Evolutionary conservation across 148 eudicot species (phyloP).

Genomic region (Polygonum maritimum): DNA sequence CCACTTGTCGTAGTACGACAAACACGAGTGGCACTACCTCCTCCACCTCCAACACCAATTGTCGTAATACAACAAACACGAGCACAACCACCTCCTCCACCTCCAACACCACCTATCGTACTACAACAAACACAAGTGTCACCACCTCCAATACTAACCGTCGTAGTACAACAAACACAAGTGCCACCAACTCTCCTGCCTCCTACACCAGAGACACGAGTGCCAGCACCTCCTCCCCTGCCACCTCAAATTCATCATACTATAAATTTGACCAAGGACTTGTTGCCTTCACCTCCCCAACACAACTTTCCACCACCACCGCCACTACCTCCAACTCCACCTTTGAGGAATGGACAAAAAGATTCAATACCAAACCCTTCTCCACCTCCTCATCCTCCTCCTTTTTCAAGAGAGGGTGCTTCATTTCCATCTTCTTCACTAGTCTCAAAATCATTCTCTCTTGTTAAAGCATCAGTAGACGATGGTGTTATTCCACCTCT

Average conservation of each 20-base stretch:
- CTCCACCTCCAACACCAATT: not conserved
- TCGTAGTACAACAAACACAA: not conserved
- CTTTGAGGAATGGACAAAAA: not conserved
- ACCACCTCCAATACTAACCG: not conserved
- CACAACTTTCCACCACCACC: constrained; percentile 19
- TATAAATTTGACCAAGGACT: not conserved
- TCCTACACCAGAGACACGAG: too few relatives aligned
- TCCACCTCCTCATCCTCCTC: constrained; percentile 19
- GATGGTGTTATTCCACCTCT: constrained; percentile 17
- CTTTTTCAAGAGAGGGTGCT: constrained; percentile 3
- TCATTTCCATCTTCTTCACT: constrained; percentile 3
- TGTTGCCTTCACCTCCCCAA: constrained; percentile 18
- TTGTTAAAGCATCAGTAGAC: constrained; percentile 14
- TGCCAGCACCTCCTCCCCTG: not conserved
- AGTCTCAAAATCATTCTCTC: constrained; percentile 9
- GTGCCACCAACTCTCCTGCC: not conserved
- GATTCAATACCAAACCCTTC: constrained; percentile 17
- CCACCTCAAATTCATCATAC: not conserved
- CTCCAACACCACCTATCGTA: too few relatives aligned
- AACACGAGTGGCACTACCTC: too few relatives aligned
- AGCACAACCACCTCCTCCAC: not conserved
- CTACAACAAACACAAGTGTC: too few relatives aligned
- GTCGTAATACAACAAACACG: not conserved
- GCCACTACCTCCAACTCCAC: constrained; percentile 23
- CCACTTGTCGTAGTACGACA: too few relatives aligned